Conservation (phyloP, 192 early-diverging fungal genomes). For the Coemansia sp. region DNA sequence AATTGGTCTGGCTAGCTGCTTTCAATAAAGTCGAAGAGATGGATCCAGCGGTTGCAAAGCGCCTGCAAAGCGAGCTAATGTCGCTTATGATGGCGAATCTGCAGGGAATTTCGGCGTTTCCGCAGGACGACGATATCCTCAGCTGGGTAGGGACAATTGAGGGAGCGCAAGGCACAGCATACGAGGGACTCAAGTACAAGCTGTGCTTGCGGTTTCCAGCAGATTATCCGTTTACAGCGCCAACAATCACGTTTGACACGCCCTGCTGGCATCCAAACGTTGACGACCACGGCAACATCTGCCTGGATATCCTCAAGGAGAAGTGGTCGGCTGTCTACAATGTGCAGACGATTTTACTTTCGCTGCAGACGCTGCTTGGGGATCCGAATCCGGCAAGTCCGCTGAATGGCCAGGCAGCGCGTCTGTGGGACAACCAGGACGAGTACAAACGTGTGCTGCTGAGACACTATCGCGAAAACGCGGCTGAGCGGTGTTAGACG, state of each 20-base stretch:
- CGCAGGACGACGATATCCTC: slow-evolving; percentile 62
- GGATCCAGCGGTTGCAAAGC: slow-evolving; percentile 40
- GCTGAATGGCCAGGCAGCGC: slow-evolving; percentile 93
- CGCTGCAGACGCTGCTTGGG: slow-evolving; percentile 90
- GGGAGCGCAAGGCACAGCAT: slow-evolving; percentile 85
- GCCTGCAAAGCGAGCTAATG: slow-evolving; percentile 65
- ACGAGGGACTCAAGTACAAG: slow-evolving; percentile 93
- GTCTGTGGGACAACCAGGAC: slow-evolving; percentile 67
- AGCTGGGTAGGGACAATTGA: slow-evolving; percentile 88
- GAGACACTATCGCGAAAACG: slow-evolving; percentile 52
- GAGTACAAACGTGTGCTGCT: slow-evolving; percentile 53
- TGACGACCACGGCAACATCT: slow-evolving; percentile 88
- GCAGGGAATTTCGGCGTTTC: slow-evolving; percentile 68
- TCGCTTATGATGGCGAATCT: slow-evolving; percentile 64
- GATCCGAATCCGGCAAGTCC: slow-evolving; percentile 92
- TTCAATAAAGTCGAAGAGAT: not conserved
- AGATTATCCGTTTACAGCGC: slow-evolving; percentile 89
- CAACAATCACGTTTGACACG: slow-evolving; percentile 83
- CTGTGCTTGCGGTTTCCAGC: slow-evolving; percentile 69
- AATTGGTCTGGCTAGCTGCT: too few species aligned
- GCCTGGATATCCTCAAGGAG: slow-evolving; percentile 92
- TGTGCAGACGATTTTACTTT: slow-evolving; percentile 92
- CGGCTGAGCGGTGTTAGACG: slow-evolving; percentile 7
- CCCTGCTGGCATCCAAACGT: slow-evolving; percentile 97
- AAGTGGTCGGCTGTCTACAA: slow-evolving; percentile 97